Conservation (phyloP, 2,329 filamentous ascomycete species). For the Meredithiella fracta region DNA sequence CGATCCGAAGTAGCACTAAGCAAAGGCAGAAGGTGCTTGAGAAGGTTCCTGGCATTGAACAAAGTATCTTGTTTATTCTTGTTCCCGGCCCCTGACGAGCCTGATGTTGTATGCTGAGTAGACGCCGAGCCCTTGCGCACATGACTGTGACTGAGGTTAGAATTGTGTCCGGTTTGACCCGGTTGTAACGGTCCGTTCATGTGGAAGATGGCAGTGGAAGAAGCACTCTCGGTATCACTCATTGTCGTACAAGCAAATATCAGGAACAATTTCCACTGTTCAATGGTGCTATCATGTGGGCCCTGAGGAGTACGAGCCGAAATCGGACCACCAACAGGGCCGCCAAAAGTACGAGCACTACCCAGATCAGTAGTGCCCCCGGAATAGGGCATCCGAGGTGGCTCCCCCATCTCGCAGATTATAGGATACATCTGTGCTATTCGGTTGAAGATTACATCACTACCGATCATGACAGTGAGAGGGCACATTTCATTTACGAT, state of each 20-base stretch:
- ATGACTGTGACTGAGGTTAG: conserved; percentile 41
- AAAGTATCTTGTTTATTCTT: conserved; percentile 46
- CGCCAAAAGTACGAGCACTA: conserved; percentile 28
- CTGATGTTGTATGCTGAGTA: conserved; percentile 34
- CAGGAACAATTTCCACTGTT: conserved; percentile 95
- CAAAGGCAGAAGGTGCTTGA: conserved; percentile 80
- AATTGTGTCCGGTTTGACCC: background rate
- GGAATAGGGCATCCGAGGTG: conserved; percentile 45
- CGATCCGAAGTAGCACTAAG: conserved; percentile 63
- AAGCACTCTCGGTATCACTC: conserved; percentile 54
- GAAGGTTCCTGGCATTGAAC: conserved; percentile 72
- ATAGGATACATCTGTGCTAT: conserved; percentile 84
- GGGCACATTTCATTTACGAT: conserved; percentile 83
- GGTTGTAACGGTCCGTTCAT: background rate
- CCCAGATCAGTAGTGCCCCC: conserved; percentile 35
- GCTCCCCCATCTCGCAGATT: conserved; percentile 65
- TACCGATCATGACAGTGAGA: conserved; percentile 75
- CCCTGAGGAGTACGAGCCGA: conserved; percentile 44
- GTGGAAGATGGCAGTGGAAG: conserved; percentile 27
- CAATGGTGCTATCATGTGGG: conserved; percentile 73
- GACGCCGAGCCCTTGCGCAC: conserved; percentile 59
- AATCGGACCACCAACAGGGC: background rate
- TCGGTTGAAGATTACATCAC: conserved; percentile 83
- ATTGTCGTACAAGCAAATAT: conserved; percentile 95
- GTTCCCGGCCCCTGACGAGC: background rate